Percentiles rank a stretch among this genome's conserved stretches.
Conservation (phyloP, 2,329 filamentous ascomycete genomes). For the Cytospora piceae region DNA sequence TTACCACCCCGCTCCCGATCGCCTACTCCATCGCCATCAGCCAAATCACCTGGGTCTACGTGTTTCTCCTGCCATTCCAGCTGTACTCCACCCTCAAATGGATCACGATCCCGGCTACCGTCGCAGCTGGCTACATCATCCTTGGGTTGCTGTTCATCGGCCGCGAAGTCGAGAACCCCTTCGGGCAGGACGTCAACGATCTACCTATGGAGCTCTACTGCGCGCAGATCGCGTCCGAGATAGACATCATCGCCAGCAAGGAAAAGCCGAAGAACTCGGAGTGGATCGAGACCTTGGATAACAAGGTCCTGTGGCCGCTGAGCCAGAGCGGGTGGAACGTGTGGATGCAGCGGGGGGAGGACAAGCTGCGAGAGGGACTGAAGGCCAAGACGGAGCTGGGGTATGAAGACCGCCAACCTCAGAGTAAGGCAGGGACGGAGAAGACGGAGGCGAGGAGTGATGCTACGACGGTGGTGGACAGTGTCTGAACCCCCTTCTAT, state of each 20-base stretch:
- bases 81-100: slow-evolving; percentile 63
- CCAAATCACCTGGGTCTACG: slow-evolving; percentile 78
- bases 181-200: slow-evolving; percentile 71
- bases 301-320: slow-evolving; percentile 46
- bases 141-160: slow-evolving; percentile 69
- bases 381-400: slow-evolving; percentile 42
- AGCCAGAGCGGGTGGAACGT: slow-evolving; percentile 50
- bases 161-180: slow-evolving; percentile 71
- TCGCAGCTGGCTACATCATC: slow-evolving; percentile 72
- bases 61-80: slow-evolving; percentile 74
- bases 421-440: slow-evolving; percentile 19
- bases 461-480: slow-evolving; percentile 27
- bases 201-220: slow-evolving; percentile 68
- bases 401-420: slow-evolving; percentile 37
- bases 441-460: slow-evolving; percentile 27
- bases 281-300: slow-evolving; percentile 49
- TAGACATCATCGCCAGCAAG: slow-evolving; percentile 64
- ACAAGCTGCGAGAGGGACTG: slow-evolving; percentile 50
- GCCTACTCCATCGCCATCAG: slow-evolving; percentile 77
- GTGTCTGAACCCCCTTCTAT: slow-evolving; percentile 18
- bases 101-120: slow-evolving; percentile 71
- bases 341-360: slow-evolving; percentile 53
- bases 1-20: slow-evolving; percentile 72
- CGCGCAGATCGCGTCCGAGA: slow-evolving; percentile 64
- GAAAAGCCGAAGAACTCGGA: slow-evolving; percentile 54